Base-by-base conservation (phyloP, 768 basidiomycete genomes). In the Lactifluus hygrophoroides region DNA sequence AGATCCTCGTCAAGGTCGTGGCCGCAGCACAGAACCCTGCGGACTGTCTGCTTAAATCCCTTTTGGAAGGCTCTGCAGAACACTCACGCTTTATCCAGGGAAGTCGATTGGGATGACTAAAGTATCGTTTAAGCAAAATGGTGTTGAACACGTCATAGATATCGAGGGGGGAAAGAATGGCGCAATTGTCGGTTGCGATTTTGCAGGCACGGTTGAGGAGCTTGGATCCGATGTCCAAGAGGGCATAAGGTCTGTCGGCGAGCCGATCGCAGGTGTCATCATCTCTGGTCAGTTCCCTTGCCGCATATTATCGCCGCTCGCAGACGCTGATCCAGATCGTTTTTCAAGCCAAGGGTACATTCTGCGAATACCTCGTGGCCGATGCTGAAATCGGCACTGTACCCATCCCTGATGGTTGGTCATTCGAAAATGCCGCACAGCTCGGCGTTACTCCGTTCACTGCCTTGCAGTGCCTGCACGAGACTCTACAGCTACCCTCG, bases 401-500 rank as follows among this genome's bases (percentile, higher is more conserved):
- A 2, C 34, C 51, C 16, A 45, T 66, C 25, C 60, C 64, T 0
- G 60, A 57, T 1, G 28, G 40, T 27, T 62, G 60, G 57, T 57
- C 64, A 1, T 48, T 60, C 35, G 64, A 66, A 51, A 43, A 62
- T 1, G 64, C 52, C 8, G 64, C 65, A 2, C 60, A 62, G 35
- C 55, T 66, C 14, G 52, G 60, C 1, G 45, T 65, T 5, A 55
- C 35, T 8, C 51, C 58, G 8, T 42, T 59, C 35, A 66, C 64
- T 17, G 64, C 60, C 30, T 5, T 57, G 37, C 64, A 58, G 17
- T 30, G 42, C n/a, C 53, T 65, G 5, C 61, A 60, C 32, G 21
- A 65, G 30, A 17, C 55, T 10, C 58, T 57, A 16, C 27, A 47
- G 16, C 43, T 66, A 9, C 57, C 65, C 11, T 46, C 56, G 1